A percentile compares a stretch with the other conserved stretches of the same genome.
Evolutionary conservation across 2,329 filamentous ascomycete genomes (phyloP).

Genomic region (Fusarium brachygibbosum): DNA sequence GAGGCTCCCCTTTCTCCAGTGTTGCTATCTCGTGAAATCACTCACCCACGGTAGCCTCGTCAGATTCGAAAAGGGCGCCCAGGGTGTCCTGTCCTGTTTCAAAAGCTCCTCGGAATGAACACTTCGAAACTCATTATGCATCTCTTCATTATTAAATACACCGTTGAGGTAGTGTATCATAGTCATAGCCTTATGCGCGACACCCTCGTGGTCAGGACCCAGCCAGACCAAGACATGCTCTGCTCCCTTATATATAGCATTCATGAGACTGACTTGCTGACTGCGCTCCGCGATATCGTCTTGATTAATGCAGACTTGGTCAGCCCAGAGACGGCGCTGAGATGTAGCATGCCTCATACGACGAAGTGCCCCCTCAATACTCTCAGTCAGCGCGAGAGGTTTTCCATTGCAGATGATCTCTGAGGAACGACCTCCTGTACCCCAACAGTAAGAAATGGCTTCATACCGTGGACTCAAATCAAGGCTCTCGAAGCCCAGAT

Average conservation of each 20-base stretch:
- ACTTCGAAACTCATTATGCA: slow-evolving; percentile 48
- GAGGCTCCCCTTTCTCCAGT: not conserved
- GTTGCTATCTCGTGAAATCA: not conserved
- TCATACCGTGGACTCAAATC: slow-evolving; percentile 49
- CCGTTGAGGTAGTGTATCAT: slow-evolving; percentile 49
- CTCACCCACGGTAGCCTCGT: slow-evolving; percentile 54
- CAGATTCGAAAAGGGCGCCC: slow-evolving; percentile 53
- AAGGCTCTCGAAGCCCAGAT: slow-evolving; percentile 46
- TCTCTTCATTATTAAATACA: slow-evolving; percentile 51
- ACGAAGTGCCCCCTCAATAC: slow-evolving; percentile 51
- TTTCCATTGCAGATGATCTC: slow-evolving; percentile 45
- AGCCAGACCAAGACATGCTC: slow-evolving; percentile 55
- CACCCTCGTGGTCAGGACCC: slow-evolving; percentile 48
- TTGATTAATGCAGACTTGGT: slow-evolving; percentile 60
- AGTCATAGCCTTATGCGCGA: slow-evolving; percentile 49
- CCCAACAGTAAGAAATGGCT: slow-evolving; percentile 56
- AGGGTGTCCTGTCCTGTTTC: slow-evolving; percentile 47
- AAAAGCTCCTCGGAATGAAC: slow-evolving; percentile 51
- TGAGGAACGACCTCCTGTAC: slow-evolving; percentile 42
- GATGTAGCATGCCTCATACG: slow-evolving; percentile 47
- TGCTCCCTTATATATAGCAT: slow-evolving; percentile 54
- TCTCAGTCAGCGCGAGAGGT: slow-evolving; percentile 49
- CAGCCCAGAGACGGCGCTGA: slow-evolving; percentile 55
- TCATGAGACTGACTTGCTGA: slow-evolving; percentile 57
- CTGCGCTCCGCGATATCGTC: slow-evolving; percentile 53